These are phyloP conservation scores for Paecilomyces sp. DNA, from an alignment of 2,329 filamentous ascomycete species.

Conservation along the genomic window DNA sequence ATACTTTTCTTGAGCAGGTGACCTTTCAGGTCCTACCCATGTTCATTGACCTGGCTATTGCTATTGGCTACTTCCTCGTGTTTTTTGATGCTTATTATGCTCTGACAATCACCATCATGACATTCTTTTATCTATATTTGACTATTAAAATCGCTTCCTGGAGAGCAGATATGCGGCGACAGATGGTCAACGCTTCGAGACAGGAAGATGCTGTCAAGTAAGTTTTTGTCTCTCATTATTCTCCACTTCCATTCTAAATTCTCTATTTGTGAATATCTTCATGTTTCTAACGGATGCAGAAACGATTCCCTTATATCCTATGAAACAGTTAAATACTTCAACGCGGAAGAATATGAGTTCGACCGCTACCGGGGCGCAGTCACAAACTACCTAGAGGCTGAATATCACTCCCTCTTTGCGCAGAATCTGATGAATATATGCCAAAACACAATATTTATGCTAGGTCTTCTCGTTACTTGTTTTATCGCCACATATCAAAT, in stretches of 20 bases:
- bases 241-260: too few species aligned
- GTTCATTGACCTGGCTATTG: conserved; percentile 80
- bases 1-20: conserved; percentile 90
- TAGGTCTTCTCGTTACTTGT: conserved; percentile 64
- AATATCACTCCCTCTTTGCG: conserved; percentile 69
- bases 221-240: conserved; percentile 18
- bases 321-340: conserved; percentile 90
- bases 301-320: conserved; percentile 99
- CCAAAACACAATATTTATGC: conserved; percentile 73
- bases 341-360: conserved; percentile 74
- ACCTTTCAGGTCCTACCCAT: conserved; percentile 95
- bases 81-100: conserved; percentile 84
- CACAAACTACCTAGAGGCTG: conserved; percentile 62
- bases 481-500: conserved; percentile 74
- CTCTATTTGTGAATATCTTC: too few species aligned
- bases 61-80: conserved; percentile 72
- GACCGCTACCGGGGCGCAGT: conserved; percentile 65
- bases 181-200: conserved; percentile 91
- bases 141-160: conserved; percentile 94
- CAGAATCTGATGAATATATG: conserved; percentile 74
- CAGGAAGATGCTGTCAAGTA: conserved; percentile 93
- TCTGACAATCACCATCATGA: conserved; percentile 80
- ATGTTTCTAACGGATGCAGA: conserved; percentile 23
- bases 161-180: conserved; percentile 78
- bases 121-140: conserved; percentile 92